Base-by-base conservation (phyloP, 108 stramenopile species). In the Skeletonema potamos region DNA sequence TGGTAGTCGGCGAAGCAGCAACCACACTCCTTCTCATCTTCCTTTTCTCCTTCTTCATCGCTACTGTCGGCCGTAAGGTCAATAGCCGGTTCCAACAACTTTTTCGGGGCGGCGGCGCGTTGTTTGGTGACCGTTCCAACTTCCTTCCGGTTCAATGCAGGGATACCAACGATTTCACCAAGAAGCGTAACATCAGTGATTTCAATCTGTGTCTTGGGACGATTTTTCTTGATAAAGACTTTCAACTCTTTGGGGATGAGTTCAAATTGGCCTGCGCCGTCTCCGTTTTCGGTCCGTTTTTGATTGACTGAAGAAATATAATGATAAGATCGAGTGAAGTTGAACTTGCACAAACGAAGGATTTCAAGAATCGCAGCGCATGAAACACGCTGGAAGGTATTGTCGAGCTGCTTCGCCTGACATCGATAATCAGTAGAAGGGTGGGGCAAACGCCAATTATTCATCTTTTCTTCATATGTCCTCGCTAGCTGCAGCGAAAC, bases 1-100 rank as follows among this genome's bases (percentile, higher is more conserved):
- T 15, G 46, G 48, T 63, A 72, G 33, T 72, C 71, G 9, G 48
- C 71, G 13, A 37, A 72, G 71, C 71, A 72, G 43, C 61, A 64
- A 51, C 18, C 6, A 15, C 72, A 73, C 33, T 64, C 72, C 8
- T 41, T 43, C 55, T 36, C 43, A 9, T 54, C 62, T 6, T 54
- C 61, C 13, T 63, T 54, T 27, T 36, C 33, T 36, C 26, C 71
- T 22, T 72, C 71, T 15, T 62, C 71, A 3, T 68, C 67, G 22
- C 46, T 46, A 27, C 11, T 27, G 37, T 72, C 71, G 26, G 24
- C 61, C 22, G 27, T 72, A 32, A 62, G 58, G 27, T 70, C 69
- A 41, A 29, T 70, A 9, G 44, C 6, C 18, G n/a, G 44, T 46
- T 20, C 44, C n/a, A 51, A 22, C 48, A 7, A 9, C 22, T 24